Conservation (phyloP, 352 stramenopile species). For the Thraustochytrium sp. region DNA sequence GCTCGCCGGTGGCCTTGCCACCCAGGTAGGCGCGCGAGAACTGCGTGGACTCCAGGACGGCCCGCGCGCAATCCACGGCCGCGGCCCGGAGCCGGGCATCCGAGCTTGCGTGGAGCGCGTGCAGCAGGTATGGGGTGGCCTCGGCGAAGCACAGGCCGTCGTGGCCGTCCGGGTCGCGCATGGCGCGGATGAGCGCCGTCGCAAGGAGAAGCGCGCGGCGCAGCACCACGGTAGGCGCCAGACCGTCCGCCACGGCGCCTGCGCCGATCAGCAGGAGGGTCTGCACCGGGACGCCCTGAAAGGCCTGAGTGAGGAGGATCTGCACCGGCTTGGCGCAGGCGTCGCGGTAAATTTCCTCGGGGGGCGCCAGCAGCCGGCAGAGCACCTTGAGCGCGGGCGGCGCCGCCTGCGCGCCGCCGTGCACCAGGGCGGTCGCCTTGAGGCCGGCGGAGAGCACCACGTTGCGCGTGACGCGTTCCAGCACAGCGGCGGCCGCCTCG, state of each 20-base stretch:
- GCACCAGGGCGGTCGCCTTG: neutral
- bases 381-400: neutral
- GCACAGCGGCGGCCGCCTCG: neutral
- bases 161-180: neutral
- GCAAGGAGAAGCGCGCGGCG: constrained; percentile 12
- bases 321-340: constrained; percentile 7
- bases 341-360: neutral
- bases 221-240: neutral
- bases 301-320: neutral
- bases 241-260: neutral
- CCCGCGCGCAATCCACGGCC: neutral
- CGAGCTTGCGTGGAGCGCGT: neutral
- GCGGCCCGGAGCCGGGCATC: neutral
- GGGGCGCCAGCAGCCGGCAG: neutral
- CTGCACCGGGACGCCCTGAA: neutral
- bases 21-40: neutral
- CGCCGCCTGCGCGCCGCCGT: neutral
- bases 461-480: neutral
- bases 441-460: neutral
- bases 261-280: neutral
- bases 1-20: neutral
- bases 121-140: neutral
- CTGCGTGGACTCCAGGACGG: neutral
- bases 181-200: neutral
- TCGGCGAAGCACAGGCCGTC: neutral